phyloP scores from a whole-genome alignment of 768 basidiomycete genomes.

The Tricholoma matsutake region DNA sequence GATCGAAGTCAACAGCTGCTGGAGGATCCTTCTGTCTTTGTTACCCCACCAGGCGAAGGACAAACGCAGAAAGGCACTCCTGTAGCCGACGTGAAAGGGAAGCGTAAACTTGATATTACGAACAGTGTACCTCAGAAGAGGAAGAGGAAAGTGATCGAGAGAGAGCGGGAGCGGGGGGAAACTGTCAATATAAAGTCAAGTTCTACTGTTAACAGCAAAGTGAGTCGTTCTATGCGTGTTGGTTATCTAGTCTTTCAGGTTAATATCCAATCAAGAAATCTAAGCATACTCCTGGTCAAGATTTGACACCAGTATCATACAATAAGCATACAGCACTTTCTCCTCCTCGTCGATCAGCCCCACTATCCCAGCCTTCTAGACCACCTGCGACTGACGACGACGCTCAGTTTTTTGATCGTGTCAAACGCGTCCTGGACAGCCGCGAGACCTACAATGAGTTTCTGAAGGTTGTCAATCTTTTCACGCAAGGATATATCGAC shows the following conservation, averaged over 20 bases:
- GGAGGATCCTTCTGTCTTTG: slow-evolving; percentile 36
- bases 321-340: slow-evolving; percentile 33
- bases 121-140: slow-evolving; percentile 60
- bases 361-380: slow-evolving; percentile 26
- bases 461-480: slow-evolving; percentile 91
- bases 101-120: slow-evolving; percentile 43
- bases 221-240: slow-evolving; percentile 16
- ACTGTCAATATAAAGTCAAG: slow-evolving; percentile 29
- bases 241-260: slow-evolving; percentile 6
- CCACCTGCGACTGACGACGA: slow-evolving; percentile 38
- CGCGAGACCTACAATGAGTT: slow-evolving; percentile 91
- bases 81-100: slow-evolving; percentile 35
- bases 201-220: slow-evolving; percentile 37
- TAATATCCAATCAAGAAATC: slow-evolving; percentile 29
- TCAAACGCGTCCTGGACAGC: slow-evolving; percentile 68
- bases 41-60: slow-evolving; percentile 18
- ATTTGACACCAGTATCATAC: slow-evolving; percentile 37
- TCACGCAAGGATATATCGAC: slow-evolving; percentile 92
- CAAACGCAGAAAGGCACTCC: slow-evolving; percentile 36
- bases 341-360: slow-evolving; percentile 21
- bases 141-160: slow-evolving; percentile 60
- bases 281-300: slow-evolving; percentile 37
- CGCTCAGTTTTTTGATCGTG: slow-evolving; percentile 88
- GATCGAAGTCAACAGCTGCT: slow-evolving; percentile 49
- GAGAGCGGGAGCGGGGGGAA: slow-evolving; percentile 42